Conservation (phyloP, 371 early-diverging fungal species). For the Nosema bombycis region DNA sequence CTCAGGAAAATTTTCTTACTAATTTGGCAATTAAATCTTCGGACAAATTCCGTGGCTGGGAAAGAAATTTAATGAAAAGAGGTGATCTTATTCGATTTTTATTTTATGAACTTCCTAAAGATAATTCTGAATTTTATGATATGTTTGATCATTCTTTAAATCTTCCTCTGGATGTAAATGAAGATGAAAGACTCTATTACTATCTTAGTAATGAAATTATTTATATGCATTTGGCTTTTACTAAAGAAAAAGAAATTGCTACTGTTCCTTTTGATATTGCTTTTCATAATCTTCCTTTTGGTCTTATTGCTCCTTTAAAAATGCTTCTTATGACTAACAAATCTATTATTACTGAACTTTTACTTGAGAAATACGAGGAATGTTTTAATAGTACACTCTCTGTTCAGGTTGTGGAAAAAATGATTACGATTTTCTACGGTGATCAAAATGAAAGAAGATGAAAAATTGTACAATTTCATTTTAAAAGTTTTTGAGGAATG, state of each 20-base stretch:
- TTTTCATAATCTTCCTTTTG: background rate
- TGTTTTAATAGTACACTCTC: slow-evolving; percentile 4
- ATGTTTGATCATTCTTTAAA: too few relatives aligned
- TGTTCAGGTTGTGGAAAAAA: slow-evolving; percentile 9
- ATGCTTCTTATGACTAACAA: background rate
- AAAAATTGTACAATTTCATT: slow-evolving; percentile 18
- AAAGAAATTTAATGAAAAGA: too few relatives aligned
- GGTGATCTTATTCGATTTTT: background rate
- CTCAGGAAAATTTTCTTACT: background rate
- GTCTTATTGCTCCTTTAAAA: background rate
- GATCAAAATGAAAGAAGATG: background rate
- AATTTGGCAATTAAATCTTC: background rate
- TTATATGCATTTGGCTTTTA: slow-evolving; percentile 9
- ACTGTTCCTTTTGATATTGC: background rate
- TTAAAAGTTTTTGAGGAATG: slow-evolving; percentile 30
- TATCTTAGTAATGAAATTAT: background rate
- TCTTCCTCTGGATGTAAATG: too few relatives aligned
- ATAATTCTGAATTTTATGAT: too few relatives aligned
- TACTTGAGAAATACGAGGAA: slow-evolving; percentile 14
- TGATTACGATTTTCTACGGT: slow-evolving; percentile 3
- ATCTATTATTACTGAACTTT: background rate
- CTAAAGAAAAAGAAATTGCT: background rate
- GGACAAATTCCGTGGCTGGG: too few relatives aligned
- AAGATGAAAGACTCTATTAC: background rate
- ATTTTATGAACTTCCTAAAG: background rate